Evolutionary conservation across 2,329 filamentous ascomycete genomes (phyloP), one percentile per base, ranked within the genome.

Genomic region (Aspergillus niger): DNA sequence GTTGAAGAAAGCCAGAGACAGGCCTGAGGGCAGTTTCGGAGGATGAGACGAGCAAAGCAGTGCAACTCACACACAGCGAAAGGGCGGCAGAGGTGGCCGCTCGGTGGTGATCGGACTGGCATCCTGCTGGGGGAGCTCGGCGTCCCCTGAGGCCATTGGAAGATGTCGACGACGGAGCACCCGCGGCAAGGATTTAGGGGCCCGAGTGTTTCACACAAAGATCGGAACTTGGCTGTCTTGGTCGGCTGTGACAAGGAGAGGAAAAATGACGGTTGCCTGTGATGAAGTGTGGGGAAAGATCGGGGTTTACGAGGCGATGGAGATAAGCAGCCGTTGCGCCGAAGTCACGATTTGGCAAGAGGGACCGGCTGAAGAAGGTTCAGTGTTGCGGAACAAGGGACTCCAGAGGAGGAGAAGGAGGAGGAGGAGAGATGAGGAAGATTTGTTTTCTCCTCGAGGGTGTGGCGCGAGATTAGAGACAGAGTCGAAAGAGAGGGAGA

Each of bases 1-100:
- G n/a, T 41, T 41, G 26, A 55, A 28, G 30, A 41, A 50, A 20
- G 15, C 22, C 26, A 43, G 20, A 44, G 15, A 44, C 36, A 47
- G n/a, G n/a, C 20, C 36, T 11, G 38, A 26, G 26, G 32, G 26
- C 7, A 24, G 32, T 22, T 30, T 13, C 26, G n/a, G 24, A 7
- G 41, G 38, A 54, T 47, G n/a, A 57, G 17, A 38, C 44, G 17
- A 36, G 20, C 30, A 43, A 26, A 32, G 28, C 58, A 51, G 43
- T 43, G 44, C 20, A 53, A 67, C 69, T 57, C 67, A 73, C 71
- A 66, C 65, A 66, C 71, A 70, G 57, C 71, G 70, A 59, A 58
- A 61, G 22, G 68, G 67, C 30, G 63, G 63, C 58, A 61, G 49
- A 38, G 55, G 57, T 39, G 63, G 57, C 20, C 51, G 60, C 39